Base-by-base conservation (phyloP, 768 basidiomycete genomes). In the Pluteus cervinus region DNA sequence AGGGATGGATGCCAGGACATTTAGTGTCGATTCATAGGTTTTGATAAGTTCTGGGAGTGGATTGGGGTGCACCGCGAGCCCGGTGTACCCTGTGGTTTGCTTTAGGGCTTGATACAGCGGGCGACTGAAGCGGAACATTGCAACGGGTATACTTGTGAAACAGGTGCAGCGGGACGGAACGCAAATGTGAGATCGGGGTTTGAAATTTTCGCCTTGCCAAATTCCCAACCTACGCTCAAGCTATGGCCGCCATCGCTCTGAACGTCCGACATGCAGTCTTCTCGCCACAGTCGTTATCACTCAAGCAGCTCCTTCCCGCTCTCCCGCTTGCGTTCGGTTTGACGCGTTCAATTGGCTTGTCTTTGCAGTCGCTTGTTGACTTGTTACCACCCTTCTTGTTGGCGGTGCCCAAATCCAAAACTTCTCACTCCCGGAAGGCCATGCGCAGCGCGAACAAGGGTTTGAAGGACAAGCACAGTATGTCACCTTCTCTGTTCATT, bases 371-470 rank as follows among this genome's bases (percentile, higher is more conserved):
- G 11, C 49, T 73, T 20, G 59, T 70, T 26, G 87, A 93, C 45
- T 75, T 96, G 29, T 73, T 97, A 44, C 93, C 93, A 9, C 73
- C 91, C 1, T 79, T 93, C 57, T 66, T 97, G 14, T 75, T 91
- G 29, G 91, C 92, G 17, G 94, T 94, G 2, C 94, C 94, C 17
- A 97, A 97, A 65, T 85, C 83, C 57, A 93, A 93, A 63, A 74
- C 80, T 8, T 91, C 92, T 0, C 92, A 97, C 62, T 91, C 89
- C 15, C 73, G 87, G 36, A 98, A 98, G 60, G 75, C 83, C n/a
- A 94, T 94, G 91, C 74, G 93, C 28, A 80, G 79, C 45, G 85
- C 92, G 11, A 91, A 92, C 61, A 98, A 98, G 60, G 91, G 92
- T 1, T 63, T 96, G 51, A 89, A 92, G 58, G 92, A 97, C 61